Base-by-base conservation (phyloP, 306 rosid genomes). In the Prunus armeniaca region DNA sequence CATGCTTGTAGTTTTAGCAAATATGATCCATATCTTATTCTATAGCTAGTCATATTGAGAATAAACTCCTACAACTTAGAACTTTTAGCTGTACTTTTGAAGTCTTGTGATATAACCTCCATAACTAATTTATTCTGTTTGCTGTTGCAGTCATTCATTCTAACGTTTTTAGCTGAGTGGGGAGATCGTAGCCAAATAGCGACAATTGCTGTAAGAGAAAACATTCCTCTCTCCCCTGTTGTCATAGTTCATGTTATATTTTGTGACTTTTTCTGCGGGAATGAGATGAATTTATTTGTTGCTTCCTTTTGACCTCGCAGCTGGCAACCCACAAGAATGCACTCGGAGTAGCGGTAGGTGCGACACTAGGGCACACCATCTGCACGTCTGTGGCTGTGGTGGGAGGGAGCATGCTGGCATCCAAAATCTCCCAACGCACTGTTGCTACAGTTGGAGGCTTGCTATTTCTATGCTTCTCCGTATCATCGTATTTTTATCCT, bases 151-250 rank as follows among this genome's bases (percentile, higher is more conserved):
- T 88, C 99, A 46, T 96, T 96, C 56, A 76, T 93, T 78, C 84
- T 96, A 76, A 96, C 99, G 56, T 96, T 96, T 82, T 91, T 96
- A 68, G 99, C 99, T 10, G 99, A 96, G 85, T 96, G 99, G 99
- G 99, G 99, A 5, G 99, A 96, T 79, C 99, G 98, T 22, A 96
- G 99, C 89, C 99, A 96, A 85, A 96, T 96, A 79, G 99, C 99
- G 1, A 96, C 99, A 56, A 96, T 96, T 78, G 99, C 99, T 19
- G 99, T 96, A 87, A 87, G 99, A 30, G 47, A 65, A 54, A 18
- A 64, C 5, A 51, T 52, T 19, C 19, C 30, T 49, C 70, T 12
- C 28, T 18, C 13, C n/a, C 19, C 54, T 28, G 27, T 62, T 65
- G n/a, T 27, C 63, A 18, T 69, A 34, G 71, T 51, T 66, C 70